These are phyloP conservation scores for Ceratobasidium sp. DNA, from an alignment of 1,284 basidiomycete species.

Conservation along the genomic window DNA sequence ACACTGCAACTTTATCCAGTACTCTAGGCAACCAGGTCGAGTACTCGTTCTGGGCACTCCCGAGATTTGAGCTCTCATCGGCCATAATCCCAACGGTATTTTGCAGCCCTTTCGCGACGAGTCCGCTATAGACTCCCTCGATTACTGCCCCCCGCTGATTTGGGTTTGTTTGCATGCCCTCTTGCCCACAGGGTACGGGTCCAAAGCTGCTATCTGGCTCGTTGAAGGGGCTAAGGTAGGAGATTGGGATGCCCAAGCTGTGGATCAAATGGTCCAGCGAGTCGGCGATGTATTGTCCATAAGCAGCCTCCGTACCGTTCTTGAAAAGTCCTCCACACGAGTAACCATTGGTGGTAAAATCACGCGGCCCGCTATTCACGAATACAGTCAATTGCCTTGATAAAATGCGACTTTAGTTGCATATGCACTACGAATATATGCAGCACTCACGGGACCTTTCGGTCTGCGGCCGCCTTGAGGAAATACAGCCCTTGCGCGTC, in stretches of 20 bases:
- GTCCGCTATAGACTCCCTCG: conserved; percentile 51
- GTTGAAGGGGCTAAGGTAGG: conserved; percentile 56
- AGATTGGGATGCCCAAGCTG: conserved; percentile 52
- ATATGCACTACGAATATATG: neutral
- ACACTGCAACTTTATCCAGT: conserved; percentile 51
- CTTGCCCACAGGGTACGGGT: conserved; percentile 53
- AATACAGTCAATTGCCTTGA: conserved; percentile 52
- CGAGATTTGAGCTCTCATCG: conserved; percentile 52
- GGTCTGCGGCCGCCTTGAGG: conserved; percentile 55
- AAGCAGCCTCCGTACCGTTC: conserved; percentile 52
- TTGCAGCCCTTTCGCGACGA: conserved; percentile 50
- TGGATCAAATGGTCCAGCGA: conserved; percentile 53
- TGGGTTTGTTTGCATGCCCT: conserved; percentile 56
- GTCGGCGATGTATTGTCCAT: conserved; percentile 54
- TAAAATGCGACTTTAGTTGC: neutral
- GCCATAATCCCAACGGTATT: conserved; percentile 53
- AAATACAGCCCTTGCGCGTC: conserved; percentile 62
- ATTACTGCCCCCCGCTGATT: conserved; percentile 54
- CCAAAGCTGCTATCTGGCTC: conserved; percentile 50
- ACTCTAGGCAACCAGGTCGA: conserved; percentile 53
- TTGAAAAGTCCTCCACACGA: conserved; percentile 54
- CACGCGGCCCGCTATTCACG: conserved; percentile 55
- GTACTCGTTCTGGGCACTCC: conserved; percentile 52
- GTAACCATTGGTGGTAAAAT: conserved; percentile 53
- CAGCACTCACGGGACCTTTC: conserved; percentile 51